phyloP scores from a whole-genome alignment of 768 basidiomycete species.

The Tylopilus sp. region DNA sequence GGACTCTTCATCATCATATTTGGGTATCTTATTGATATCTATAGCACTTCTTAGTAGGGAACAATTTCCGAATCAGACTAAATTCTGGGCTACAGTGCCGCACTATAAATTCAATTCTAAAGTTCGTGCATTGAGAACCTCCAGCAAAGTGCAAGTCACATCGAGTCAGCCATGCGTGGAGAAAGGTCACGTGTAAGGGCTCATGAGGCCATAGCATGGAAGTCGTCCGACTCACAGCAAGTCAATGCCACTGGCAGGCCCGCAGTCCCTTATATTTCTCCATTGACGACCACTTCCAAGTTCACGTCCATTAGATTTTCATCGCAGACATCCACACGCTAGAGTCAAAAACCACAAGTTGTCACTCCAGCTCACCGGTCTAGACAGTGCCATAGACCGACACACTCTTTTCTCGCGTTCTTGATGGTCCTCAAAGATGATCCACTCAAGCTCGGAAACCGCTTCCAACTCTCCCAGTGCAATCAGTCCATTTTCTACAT shows the following conservation, averaged over 20 bases:
- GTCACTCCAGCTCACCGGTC: not conserved
- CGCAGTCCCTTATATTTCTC: not conserved
- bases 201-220: not conserved
- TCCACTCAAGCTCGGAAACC: slow-evolving; percentile 35
- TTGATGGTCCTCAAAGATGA: slow-evolving; percentile 27
- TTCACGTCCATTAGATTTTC: not conserved
- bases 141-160: not conserved
- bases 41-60: not conserved
- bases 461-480: slow-evolving; percentile 32
- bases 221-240: slow-evolving; percentile 1
- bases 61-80: not conserved
- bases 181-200: slow-evolving; percentile 13
- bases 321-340: too few relatives aligned
- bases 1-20: not conserved
- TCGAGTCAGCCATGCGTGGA: not conserved
- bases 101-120: too few relatives aligned
- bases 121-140: not conserved
- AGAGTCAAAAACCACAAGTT: not conserved
- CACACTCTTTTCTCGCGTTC: not conserved
- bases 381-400: not conserved
- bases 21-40: not conserved
- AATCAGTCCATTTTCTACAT: slow-evolving; percentile 39
- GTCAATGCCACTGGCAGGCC: not conserved
- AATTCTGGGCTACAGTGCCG: too few relatives aligned
- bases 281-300: not conserved